These are phyloP conservation scores for Zoysia japonica DNA, from an alignment of 176 grass and related monocot genomes.

Conservation along the genomic window DNA sequence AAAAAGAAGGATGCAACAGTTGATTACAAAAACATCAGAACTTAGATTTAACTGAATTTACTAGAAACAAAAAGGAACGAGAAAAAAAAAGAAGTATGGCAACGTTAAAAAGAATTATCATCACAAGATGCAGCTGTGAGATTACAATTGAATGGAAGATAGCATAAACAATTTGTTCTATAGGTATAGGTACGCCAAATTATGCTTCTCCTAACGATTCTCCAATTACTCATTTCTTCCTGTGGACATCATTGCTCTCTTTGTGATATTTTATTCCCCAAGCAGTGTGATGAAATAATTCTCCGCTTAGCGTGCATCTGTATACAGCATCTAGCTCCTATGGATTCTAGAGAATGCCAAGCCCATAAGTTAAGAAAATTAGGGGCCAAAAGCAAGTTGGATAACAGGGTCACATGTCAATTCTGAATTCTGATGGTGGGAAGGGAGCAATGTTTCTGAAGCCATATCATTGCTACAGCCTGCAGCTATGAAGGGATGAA, in stretches of 20 bases:
- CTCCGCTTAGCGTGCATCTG: neutral
- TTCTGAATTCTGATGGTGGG: conserved; percentile 38
- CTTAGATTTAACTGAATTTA: neutral
- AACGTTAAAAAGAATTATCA: neutral
- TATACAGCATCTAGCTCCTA: conserved; percentile 7
- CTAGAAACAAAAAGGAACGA: too few relatives aligned
- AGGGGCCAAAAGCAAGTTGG: conserved; percentile 49
- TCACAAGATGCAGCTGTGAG: conserved; percentile 8
- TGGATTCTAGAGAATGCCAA: conserved; percentile 27
- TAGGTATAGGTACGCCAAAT: conserved; percentile 33
- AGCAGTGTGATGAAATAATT: neutral
- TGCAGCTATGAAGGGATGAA: conserved; percentile 9
- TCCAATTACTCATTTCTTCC: neutral
- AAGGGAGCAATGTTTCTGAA: conserved; percentile 45
- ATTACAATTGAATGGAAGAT: conserved; percentile 19
- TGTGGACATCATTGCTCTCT: neutral
- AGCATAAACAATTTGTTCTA: neutral
- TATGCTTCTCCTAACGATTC: conserved; percentile 25
- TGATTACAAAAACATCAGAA: neutral
- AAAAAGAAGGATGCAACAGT: neutral
- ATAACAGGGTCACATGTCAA: conserved; percentile 49
- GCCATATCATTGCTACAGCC: conserved; percentile 37
- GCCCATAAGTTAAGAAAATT: conserved; percentile 35
- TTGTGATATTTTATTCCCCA: neutral
- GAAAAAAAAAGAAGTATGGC: neutral